phyloP scores from a whole-genome alignment of 1,284 basidiomycete species.

The Cryptococcus sp. region DNA sequence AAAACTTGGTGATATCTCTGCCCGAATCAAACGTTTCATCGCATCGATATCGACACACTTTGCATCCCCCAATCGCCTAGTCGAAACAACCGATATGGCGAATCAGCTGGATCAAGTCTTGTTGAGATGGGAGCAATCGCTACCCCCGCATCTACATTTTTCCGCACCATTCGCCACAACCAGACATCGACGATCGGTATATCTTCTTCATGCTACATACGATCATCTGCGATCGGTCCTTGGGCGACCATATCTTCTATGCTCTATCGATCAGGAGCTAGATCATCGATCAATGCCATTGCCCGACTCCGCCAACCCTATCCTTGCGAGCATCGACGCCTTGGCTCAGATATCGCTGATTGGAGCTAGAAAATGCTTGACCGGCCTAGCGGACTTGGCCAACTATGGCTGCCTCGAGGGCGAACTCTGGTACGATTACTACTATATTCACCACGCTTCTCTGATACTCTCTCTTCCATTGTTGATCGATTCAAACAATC shows the following conservation, averaged over 20 bases:
- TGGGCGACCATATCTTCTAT: conserved; percentile 8
- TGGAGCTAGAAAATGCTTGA: background rate
- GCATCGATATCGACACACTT: conserved; percentile 4
- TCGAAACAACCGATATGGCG: background rate
- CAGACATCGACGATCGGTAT: conserved; percentile 7
- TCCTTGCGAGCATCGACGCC: background rate
- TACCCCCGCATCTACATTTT: conserved; percentile 7
- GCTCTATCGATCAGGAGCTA: conserved; percentile 4
- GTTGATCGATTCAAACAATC: background rate
- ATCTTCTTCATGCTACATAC: conserved; percentile 7
- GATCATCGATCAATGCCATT: background rate
- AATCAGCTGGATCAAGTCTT: background rate
- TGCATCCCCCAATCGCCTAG: conserved; percentile 1
- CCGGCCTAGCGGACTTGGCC: conserved; percentile 2
- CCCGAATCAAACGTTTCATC: conserved; percentile 6
- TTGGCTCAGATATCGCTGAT: background rate
- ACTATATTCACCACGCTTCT: conserved; percentile 9
- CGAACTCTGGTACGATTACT: conserved; percentile 8
- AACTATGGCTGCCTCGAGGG: conserved; percentile 3
- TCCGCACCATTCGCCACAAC: background rate
- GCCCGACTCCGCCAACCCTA: too few relatives aligned
- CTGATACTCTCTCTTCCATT: conserved; percentile 7
- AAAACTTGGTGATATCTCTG: conserved; percentile 1
- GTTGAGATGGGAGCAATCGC: background rate
- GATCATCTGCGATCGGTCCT: conserved; percentile 6